Evolutionary conservation across 1,139 yeast genomes (phyloP).

Genomic region (Taiozyma sp.): DNA sequence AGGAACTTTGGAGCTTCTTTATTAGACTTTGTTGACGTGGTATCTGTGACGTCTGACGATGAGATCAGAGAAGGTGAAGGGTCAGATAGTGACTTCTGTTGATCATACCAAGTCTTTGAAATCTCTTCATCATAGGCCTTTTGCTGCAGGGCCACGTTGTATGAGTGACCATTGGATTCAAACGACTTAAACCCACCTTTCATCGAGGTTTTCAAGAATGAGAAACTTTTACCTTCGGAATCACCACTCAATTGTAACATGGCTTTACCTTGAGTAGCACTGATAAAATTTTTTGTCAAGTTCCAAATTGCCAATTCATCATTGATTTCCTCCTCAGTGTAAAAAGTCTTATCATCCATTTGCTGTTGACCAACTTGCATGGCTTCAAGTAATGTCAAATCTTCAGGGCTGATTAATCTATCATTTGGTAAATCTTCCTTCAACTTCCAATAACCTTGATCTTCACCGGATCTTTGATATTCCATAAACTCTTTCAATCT

Average conservation of each 20-base stretch:
- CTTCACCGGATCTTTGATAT: slow-evolving; percentile 91
- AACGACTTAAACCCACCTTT: slow-evolving; percentile 85
- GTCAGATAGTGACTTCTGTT: slow-evolving; percentile 60
- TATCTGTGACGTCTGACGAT: slow-evolving; percentile 21
- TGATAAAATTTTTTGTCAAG: slow-evolving; percentile 80
- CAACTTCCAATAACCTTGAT: slow-evolving; percentile 94
- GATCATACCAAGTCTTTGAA: slow-evolving; percentile 86
- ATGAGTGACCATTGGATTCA: slow-evolving; percentile 58
- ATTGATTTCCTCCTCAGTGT: slow-evolving; percentile 51
- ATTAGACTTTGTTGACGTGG: slow-evolving; percentile 13
- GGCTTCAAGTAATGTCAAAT: slow-evolving; percentile 77
- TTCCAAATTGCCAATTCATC: slow-evolving; percentile 96
- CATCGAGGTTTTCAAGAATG: slow-evolving; percentile 90
- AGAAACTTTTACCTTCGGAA: slow-evolving; percentile 88
- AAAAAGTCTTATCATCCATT: slow-evolving; percentile 66
- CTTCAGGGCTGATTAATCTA: slow-evolving; percentile 91
- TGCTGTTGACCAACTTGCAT: slow-evolving; percentile 93
- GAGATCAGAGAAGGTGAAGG: slow-evolving; percentile 35
- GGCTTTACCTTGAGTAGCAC: slow-evolving; percentile 94
- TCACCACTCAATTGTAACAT: slow-evolving; percentile 96
- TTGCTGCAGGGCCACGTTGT: slow-evolving; percentile 84
- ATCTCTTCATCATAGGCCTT: slow-evolving; percentile 91
- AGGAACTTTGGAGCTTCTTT: slow-evolving; percentile 39
- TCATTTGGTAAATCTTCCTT: slow-evolving; percentile 74
- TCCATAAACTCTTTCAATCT: slow-evolving; percentile 97